Base-by-base conservation (phyloP, 1,284 basidiomycete genomes). In the Hymenochaete sp. region DNA sequence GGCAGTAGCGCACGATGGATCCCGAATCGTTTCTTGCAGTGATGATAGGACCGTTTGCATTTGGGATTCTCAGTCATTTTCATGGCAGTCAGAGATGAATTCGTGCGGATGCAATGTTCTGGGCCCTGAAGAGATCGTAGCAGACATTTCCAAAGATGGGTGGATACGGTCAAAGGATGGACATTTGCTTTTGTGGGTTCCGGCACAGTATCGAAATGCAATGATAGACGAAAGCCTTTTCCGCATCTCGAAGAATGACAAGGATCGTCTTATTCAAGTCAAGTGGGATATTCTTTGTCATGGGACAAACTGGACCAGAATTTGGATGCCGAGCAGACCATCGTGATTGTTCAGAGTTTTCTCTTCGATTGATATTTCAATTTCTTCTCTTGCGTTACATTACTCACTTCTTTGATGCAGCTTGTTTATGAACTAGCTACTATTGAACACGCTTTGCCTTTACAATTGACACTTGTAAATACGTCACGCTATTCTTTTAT, bases 21-120 rank as follows among this genome's bases (percentile, higher is more conserved):
- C 9, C 13, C 16, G 16, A 9, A 3, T 43, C 29, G 42, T 43
- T 21, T 39, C 44, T 11, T 36, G 44, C 5, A 39, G 37, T 9
- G 1, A 7, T 7, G 37, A 39, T 28, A 7, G 25, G 4, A 28
- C 36, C 8, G 16, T 38, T n/a, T 11, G 33, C 11, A 19, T 38
- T 10, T 45, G 44, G 44, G 21, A 45, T 21, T 26, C 37, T 13
- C 18, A 39, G 28, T 7, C 40, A n/a, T n/a, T n/a, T n/a, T n/a
- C n/a, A n/a, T n/a, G n/a, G n/a, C n/a, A n/a, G n/a, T n/a, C n/a
- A n/a, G n/a, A n/a, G n/a, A n/a, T n/a, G n/a, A n/a, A n/a, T n/a
- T n/a, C n/a, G n/a, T n/a, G n/a, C n/a, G n/a, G n/a, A n/a, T n/a
- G n/a, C n/a, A n/a, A n/a, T n/a, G n/a, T n/a, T n/a, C n/a, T n/a